Evolutionary conservation across 139 green algal species (phyloP).

Genomic region (Ettlia oleoabundans): DNA sequence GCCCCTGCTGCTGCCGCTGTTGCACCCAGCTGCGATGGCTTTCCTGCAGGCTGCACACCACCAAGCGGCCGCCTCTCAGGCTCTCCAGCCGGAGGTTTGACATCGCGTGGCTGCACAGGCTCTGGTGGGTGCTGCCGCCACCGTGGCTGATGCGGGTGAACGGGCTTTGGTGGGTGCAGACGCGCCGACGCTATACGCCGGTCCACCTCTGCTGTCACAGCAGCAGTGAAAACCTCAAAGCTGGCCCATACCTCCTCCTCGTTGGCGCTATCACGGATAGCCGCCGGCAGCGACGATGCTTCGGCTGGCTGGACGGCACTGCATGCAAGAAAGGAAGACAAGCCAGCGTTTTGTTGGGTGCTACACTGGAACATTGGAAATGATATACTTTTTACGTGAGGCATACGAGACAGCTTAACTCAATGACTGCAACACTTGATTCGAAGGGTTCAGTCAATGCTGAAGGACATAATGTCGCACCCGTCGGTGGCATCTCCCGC

Average conservation of each 20-base stretch:
- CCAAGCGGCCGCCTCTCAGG: too few relatives aligned
- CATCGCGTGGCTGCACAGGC: not conserved
- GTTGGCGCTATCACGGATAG: not conserved
- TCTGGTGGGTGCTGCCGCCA: not conserved
- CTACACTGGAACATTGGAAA: too few relatives aligned
- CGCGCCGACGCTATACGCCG: not conserved
- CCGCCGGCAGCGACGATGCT: not conserved
- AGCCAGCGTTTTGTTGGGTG: too few relatives aligned
- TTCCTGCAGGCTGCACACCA: too few relatives aligned
- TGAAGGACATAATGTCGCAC: too few relatives aligned
- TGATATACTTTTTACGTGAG: too few relatives aligned
- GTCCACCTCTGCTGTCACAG: slow-evolving; percentile 12
- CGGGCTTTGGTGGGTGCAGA: not conserved
- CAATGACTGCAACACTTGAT: too few relatives aligned
- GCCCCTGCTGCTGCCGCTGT: not conserved
- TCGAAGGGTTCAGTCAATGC: too few relatives aligned
- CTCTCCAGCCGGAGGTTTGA: too few relatives aligned
- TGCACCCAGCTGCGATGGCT: too few relatives aligned
- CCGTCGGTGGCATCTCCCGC: too few relatives aligned
- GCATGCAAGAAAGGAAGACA: not conserved
- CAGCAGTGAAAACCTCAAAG: slow-evolving; percentile 22
- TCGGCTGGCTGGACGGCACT: not conserved
- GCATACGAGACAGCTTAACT: too few relatives aligned
- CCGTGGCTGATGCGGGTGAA: not conserved
- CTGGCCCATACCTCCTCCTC: slow-evolving; percentile 10